phyloP scores from a whole-genome alignment of 371 early-diverging fungal species.

The Mucor lusitanicus region DNA sequence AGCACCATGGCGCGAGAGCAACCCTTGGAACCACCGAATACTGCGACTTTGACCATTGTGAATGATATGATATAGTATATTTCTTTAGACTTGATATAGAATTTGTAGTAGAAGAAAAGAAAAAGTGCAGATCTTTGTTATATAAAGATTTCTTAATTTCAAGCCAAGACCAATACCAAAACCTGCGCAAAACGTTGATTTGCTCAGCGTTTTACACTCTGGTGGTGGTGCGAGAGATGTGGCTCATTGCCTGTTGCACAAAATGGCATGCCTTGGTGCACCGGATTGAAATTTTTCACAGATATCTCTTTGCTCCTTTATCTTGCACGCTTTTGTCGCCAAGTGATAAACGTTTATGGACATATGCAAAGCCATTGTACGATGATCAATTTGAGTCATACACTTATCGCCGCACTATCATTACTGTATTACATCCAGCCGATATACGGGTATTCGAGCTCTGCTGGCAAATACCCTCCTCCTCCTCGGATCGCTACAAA shows the following conservation, averaged over 20 bases:
- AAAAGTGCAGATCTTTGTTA: not conserved
- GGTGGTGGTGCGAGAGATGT: no score
- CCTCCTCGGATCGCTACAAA: not conserved
- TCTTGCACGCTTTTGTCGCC: not conserved
- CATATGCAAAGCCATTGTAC: not conserved
- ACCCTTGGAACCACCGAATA: conserved; percentile 30
- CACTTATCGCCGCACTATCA: not conserved
- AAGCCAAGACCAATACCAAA: not conserved
- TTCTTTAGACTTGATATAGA: no score
- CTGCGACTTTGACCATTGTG: conserved; percentile 21
- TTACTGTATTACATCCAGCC: not conserved
- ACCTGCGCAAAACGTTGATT: not conserved
- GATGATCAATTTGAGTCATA: not conserved
- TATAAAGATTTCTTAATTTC: not conserved
- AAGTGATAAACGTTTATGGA: not conserved
- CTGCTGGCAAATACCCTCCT: not conserved
- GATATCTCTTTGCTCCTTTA: not conserved
- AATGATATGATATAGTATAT: not conserved
- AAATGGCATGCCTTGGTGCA: not conserved
- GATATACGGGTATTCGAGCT: not conserved
- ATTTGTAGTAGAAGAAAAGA: not conserved
- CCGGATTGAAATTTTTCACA: not conserved
- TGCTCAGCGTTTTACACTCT: no score
- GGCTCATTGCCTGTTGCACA: not conserved
- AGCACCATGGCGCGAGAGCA: conserved; percentile 34